Conservation (phyloP, 208 protist species). For the Trypanosoma scelopori region DNA sequence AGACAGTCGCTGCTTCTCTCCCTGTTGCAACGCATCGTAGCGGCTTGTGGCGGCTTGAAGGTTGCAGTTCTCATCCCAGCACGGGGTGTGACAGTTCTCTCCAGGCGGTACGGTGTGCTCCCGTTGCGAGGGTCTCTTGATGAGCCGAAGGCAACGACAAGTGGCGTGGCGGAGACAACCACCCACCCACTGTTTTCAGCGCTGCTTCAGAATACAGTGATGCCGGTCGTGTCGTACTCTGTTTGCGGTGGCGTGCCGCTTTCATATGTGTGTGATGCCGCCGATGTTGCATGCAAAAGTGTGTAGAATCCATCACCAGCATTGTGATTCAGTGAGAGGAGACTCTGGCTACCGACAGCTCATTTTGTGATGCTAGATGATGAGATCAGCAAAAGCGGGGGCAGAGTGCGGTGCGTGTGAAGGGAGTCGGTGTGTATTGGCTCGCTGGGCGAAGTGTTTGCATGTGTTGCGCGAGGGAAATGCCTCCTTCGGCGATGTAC, state of each 20-base stretch:
- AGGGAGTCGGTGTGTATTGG: too few species aligned
- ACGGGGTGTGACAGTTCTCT: background rate
- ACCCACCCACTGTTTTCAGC: slow-evolving; percentile 8
- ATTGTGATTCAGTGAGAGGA: background rate
- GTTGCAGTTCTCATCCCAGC: slow-evolving; percentile 14
- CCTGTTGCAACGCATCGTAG: slow-evolving; percentile 8
- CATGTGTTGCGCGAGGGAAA: too few species aligned
- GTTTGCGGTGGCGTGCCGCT: slow-evolving; percentile 8
- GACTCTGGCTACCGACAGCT: background rate
- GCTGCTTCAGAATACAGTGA: slow-evolving; percentile 7
- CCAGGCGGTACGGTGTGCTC: slow-evolving; percentile 12
- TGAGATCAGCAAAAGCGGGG: too few species aligned
- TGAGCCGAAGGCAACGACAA: background rate
- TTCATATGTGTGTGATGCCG: background rate
- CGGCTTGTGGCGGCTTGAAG: background rate
- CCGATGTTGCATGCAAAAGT: background rate
- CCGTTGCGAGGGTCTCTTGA: background rate
- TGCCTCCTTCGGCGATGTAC: too few species aligned
- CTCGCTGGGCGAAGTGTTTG: too few species aligned
- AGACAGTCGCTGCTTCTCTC: background rate
- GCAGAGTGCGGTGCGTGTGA: too few species aligned
- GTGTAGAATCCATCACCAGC: background rate
- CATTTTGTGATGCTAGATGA: background rate
- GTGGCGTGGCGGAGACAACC: background rate
- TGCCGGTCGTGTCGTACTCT: slow-evolving; percentile 19